These are phyloP conservation scores for Calonectria pseudoturangicola DNA, from an alignment of 2,329 filamentous ascomycete species.

Conservation along the genomic window DNA sequence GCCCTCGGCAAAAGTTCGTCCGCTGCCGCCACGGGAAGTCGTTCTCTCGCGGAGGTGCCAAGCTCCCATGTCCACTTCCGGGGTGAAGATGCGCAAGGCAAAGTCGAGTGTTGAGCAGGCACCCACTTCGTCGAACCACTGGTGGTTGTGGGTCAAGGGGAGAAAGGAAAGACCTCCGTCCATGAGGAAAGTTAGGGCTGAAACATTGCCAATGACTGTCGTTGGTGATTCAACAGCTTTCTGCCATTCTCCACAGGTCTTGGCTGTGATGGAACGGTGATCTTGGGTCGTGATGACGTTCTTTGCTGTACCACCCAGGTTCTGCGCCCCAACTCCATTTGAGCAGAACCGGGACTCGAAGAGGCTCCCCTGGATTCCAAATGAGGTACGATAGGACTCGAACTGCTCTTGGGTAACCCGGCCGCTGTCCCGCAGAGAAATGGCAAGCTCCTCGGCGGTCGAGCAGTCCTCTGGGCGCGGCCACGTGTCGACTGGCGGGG, in stretches of 20 bases:
- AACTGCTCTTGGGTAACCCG: slow-evolving; percentile 49
- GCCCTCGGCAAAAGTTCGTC: slow-evolving; percentile 66
- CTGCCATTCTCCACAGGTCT: slow-evolving; percentile 65
- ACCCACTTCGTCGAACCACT: slow-evolving; percentile 65
- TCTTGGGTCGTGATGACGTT: slow-evolving; percentile 61
- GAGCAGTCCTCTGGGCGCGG: slow-evolving; percentile 52
- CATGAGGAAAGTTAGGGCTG: slow-evolving; percentile 64
- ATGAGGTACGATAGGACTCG: slow-evolving; percentile 51
- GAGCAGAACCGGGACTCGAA: slow-evolving; percentile 62
- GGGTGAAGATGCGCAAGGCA: slow-evolving; percentile 65
- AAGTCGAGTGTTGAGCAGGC: slow-evolving; percentile 71
- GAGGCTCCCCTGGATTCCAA: slow-evolving; percentile 54
- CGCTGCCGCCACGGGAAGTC: slow-evolving; percentile 61
- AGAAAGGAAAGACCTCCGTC: slow-evolving; percentile 66
- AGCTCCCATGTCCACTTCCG: slow-evolving; percentile 59
- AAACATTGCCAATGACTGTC: slow-evolving; percentile 58
- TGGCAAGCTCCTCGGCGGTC: slow-evolving; percentile 26
- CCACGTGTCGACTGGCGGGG: slow-evolving; percentile 59
- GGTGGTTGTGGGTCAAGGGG: slow-evolving; percentile 64
- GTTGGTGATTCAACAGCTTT: slow-evolving; percentile 50
- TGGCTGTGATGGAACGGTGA: slow-evolving; percentile 57
- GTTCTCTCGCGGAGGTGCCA: slow-evolving; percentile 67
- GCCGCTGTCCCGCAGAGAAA: slow-evolving; percentile 50
- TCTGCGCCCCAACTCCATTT: slow-evolving; percentile 66
- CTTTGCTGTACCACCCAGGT: slow-evolving; percentile 64